Evolutionary conservation across 2,329 filamentous ascomycete species (phyloP).

Genomic region (Calonectria hongkongensis): DNA sequence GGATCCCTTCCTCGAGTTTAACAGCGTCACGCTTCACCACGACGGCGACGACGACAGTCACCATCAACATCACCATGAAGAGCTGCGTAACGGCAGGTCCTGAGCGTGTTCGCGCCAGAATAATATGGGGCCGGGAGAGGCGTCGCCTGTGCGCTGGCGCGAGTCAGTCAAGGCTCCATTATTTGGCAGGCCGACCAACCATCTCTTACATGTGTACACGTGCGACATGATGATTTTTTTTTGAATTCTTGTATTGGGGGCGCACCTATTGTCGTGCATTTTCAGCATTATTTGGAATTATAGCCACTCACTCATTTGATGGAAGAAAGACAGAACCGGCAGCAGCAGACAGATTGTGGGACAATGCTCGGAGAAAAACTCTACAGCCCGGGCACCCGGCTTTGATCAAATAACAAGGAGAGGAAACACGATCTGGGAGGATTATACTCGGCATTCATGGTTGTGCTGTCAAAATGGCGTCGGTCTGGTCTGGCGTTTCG

Average conservation of each 20-base stretch:
- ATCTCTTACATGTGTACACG: constrained; percentile 49
- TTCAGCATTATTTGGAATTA: constrained; percentile 47
- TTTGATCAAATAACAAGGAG: constrained; percentile 14
- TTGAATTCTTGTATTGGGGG: constrained; percentile 49
- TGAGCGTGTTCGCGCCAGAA: constrained; percentile 26
- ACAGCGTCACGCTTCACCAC: constrained; percentile 97
- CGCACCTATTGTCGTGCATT: constrained; percentile 50
- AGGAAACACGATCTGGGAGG: constrained; percentile 19
- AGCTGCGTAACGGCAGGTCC: constrained; percentile 17
- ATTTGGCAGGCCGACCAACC: constrained; percentile 38
- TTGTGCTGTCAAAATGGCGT: constrained; percentile 53
- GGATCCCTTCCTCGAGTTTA: constrained; percentile 99
- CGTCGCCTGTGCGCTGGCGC: constrained; percentile 34
- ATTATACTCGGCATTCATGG: constrained; percentile 46
- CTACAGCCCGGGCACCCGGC: constrained; percentile 3
- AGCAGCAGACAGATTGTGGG: constrained; percentile 23
- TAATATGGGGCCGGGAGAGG: constrained; percentile 25
- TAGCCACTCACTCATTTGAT: constrained; percentile 54
- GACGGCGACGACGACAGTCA: constrained; percentile 85
- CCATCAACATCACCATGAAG: constrained; percentile 41
- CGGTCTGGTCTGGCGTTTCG: constrained; percentile 58
- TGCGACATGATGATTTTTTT: constrained; percentile 49
- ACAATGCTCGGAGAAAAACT: background rate
- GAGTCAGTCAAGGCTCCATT: constrained; percentile 33
- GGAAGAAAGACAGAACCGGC: constrained; percentile 28